Conservation (phyloP, 2,329 filamentous ascomycete species). For the Cladosporium colombiae region DNA sequence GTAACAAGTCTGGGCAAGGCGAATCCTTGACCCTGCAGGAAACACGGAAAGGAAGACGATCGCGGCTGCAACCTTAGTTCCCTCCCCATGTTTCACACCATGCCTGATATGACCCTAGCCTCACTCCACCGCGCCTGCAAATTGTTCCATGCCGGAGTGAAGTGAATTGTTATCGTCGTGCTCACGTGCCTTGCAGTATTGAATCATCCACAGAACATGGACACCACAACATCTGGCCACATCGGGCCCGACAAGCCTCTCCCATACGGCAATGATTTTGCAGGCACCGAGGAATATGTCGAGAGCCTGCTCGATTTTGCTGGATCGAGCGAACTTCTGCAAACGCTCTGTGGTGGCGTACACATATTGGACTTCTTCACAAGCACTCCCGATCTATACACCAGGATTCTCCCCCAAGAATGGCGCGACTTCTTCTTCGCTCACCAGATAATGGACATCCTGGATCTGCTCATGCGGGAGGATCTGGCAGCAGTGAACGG, state of each 20-base stretch:
- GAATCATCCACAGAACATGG: not conserved
- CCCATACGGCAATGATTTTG: slow-evolving; percentile 71
- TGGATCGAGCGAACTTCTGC: slow-evolving; percentile 72
- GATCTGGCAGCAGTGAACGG: slow-evolving; percentile 55
- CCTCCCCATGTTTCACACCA: not conserved
- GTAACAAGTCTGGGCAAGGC: no score
- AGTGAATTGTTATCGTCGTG: slow-evolving; percentile 10
- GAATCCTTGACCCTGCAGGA: not conserved
- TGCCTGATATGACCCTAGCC: not conserved
- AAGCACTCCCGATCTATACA: slow-evolving; percentile 77
- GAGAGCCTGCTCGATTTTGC: slow-evolving; percentile 75
- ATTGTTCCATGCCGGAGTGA: not conserved
- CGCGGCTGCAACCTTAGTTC: slow-evolving; percentile 2
- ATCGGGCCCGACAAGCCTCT: slow-evolving; percentile 54
- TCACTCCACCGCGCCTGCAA: not conserved
- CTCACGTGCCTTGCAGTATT: not conserved
- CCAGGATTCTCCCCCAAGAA: slow-evolving; percentile 70
- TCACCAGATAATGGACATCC: slow-evolving; percentile 70
- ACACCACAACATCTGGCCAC: not conserved
- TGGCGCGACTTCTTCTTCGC: slow-evolving; percentile 79
- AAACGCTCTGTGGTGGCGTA: slow-evolving; percentile 91
- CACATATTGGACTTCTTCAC: slow-evolving; percentile 98
- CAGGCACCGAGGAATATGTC: slow-evolving; percentile 73
- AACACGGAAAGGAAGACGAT: not conserved
- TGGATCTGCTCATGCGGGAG: slow-evolving; percentile 80